Percentiles rank a stretch among this genome's conserved stretches.
Conservation (phyloP, 75 land plant genomes). For the Picea glauca region DNA sequence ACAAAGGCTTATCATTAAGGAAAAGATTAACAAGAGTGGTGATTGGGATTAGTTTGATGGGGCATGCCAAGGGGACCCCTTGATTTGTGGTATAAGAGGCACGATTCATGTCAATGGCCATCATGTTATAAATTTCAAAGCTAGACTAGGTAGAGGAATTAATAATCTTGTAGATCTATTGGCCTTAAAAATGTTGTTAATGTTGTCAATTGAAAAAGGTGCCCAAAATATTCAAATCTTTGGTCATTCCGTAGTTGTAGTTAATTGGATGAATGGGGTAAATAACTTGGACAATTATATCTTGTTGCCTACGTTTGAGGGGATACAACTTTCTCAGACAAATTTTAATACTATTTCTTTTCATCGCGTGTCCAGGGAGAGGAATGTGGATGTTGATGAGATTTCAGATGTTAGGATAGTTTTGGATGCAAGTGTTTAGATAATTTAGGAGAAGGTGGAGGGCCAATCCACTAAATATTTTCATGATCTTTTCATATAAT, state of each 20-base stretch:
- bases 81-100: too few relatives aligned
- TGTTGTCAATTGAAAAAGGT: background rate
- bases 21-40: too few relatives aligned
- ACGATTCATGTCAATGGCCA: background rate
- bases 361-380: too few relatives aligned
- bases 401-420: too few relatives aligned
- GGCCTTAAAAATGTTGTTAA: background rate
- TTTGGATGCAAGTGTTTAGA: too few relatives aligned
- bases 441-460: too few relatives aligned
- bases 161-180: background rate
- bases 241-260: background rate
- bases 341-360: background rate
- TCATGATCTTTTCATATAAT: too few relatives aligned
- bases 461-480: too few relatives aligned
- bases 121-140: background rate
- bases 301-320: background rate
- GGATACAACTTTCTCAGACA: background rate
- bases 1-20: too few relatives aligned
- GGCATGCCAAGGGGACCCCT: too few relatives aligned
- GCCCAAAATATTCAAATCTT: background rate
- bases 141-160: background rate
- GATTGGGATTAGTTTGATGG: too few relatives aligned
- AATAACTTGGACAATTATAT: background rate
- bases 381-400: too few relatives aligned
- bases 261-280: background rate